Percentiles rank a stretch among this genome's conserved stretches.
Evolutionary conservation across 805 yeast species (phyloP).

Genomic region (Kodamaea laetipori): DNA sequence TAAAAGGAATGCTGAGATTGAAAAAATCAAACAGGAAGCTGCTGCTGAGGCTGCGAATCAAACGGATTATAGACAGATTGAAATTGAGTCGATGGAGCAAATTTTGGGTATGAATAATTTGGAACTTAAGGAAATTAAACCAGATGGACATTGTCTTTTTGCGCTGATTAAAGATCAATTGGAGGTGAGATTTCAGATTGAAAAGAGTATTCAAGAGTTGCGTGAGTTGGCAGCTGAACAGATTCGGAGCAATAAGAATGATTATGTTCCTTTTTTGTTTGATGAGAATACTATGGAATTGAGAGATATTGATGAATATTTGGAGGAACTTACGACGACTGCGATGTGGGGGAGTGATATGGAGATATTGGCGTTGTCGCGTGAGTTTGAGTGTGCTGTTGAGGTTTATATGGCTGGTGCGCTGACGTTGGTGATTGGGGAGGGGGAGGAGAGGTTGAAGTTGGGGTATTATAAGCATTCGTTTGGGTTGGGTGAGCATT

Average conservation of each 20-base stretch:
- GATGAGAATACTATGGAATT: slow-evolving; percentile 72
- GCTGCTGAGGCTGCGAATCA: slow-evolving; percentile 62
- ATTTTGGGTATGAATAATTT: slow-evolving; percentile 53
- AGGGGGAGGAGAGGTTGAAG: slow-evolving; percentile 52
- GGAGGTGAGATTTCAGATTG: slow-evolving; percentile 45
- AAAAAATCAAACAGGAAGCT: slow-evolving; percentile 66
- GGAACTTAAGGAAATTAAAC: slow-evolving; percentile 67
- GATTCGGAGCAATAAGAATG: slow-evolving; percentile 64
- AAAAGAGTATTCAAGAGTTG: slow-evolving; percentile 50
- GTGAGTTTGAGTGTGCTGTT: slow-evolving; percentile 72
- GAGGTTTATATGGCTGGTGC: slow-evolving; percentile 78
- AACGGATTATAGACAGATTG: slow-evolving; percentile 72
- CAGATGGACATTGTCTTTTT: slow-evolving; percentile 95
- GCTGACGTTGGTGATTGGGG: slow-evolving; percentile 64
- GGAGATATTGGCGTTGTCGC: slow-evolving; percentile 81
- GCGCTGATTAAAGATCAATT: slow-evolving; percentile 84
- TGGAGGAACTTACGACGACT: slow-evolving; percentile 67
- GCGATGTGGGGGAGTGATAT: slow-evolving; percentile 97
- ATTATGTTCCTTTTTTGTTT: slow-evolving; percentile 78
- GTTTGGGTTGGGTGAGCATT: slow-evolving; percentile 93
- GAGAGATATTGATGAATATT: slow-evolving; percentile 67
- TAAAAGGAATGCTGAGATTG: slow-evolving; percentile 69
- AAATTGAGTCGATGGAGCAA: slow-evolving; percentile 62
- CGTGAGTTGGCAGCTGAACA: slow-evolving; percentile 67
- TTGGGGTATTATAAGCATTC: slow-evolving; percentile 82